Evolutionary conservation across 2,329 filamentous ascomycete genomes (phyloP).

Genomic region (Parastagonospora nodorum): DNA sequence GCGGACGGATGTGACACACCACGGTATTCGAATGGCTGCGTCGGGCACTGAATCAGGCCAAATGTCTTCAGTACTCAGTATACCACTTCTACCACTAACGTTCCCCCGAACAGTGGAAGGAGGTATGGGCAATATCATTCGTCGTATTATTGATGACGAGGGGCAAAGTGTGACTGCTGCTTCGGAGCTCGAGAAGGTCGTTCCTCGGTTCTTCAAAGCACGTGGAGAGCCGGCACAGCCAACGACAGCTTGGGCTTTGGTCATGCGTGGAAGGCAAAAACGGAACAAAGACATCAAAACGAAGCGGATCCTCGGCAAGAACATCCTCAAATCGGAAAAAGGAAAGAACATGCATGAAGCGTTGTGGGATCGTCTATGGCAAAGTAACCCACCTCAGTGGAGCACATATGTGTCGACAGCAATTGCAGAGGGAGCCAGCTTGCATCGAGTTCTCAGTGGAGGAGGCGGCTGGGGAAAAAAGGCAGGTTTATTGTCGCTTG

Average conservation of each 20-base stretch:
- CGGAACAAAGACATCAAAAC: conserved; percentile 2
- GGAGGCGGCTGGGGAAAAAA: conserved; percentile 86
- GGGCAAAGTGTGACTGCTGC: conserved; percentile 65
- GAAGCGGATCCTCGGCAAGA: conserved; percentile 6
- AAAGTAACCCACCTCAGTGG: conserved; percentile 24
- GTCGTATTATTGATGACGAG: conserved; percentile 59
- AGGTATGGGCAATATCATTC: conserved; percentile 79
- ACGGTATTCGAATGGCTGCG: conserved; percentile 16
- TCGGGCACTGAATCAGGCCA: neutral
- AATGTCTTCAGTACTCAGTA: conserved; percentile 26
- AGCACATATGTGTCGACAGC: conserved; percentile 24
- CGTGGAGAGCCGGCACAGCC: conserved; percentile 49
- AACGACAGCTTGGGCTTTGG: conserved; percentile 74
- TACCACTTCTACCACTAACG: conserved; percentile 68
- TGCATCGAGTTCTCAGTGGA: conserved; percentile 69
- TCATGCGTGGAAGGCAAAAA: conserved; percentile 55
- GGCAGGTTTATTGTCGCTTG: conserved; percentile 76
- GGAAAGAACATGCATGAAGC: conserved; percentile 1
- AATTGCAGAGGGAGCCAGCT: conserved; percentile 40
- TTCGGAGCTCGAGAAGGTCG: conserved; percentile 69
- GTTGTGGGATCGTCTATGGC: conserved; percentile 25
- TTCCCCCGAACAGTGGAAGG: conserved; percentile 64
- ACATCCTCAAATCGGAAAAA: conserved; percentile 1
- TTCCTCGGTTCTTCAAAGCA: conserved; percentile 62
- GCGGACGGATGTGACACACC: conserved; percentile 19